Evolutionary conservation across 2,329 filamentous ascomycete species (phyloP), one percentile per base, ranked within the genome.

Genomic region (Hypoxylon sp.): DNA sequence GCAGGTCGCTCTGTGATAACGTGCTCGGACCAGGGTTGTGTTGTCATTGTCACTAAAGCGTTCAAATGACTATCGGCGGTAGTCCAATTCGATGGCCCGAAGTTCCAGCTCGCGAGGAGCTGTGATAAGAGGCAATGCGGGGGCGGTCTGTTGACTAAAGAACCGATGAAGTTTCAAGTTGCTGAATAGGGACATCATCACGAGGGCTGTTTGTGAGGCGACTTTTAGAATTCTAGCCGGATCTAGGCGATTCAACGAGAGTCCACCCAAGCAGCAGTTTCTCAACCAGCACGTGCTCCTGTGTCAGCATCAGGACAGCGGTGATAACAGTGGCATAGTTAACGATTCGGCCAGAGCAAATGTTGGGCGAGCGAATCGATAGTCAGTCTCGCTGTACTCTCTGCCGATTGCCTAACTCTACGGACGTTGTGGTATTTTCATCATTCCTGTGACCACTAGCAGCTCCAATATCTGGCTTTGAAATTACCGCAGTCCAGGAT

Each of bases 41-140:
- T 65, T 70, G 68, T 65, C 68, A 68, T 66, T 59, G 60, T 71
- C 34, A 59, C 60, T 63, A 69, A 66, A 71, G 63, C 52, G 68
- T 67, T 46, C 68, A 71, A 71, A 65, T 71, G 68, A 71, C 68
- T 67, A 34, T 28, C 38, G 17, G 30, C 60, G 36, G 36, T 49
- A 38, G 60, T 58, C 60, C 25, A 60, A 48, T 32, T 63, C 38
- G 57, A 63, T 43, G 61, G 46, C 52, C 62, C 57, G 52, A 50
- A 66, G 41, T 48, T 55, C 30, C 32, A 58, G 43, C 41, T 58
- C 21, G 62, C 48, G 38, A 58, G 41, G 25, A 53, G 61, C 48
- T 49, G 59, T 65, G 41, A 61, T 56, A 60, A 38, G 52, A 61
- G 43, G 52, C 53, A 60, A 67, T 60, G 63, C 64, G 67, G 69